Conservation (phyloP, 495 filamentous ascomycete species). For the Tuber indicum region DNA sequence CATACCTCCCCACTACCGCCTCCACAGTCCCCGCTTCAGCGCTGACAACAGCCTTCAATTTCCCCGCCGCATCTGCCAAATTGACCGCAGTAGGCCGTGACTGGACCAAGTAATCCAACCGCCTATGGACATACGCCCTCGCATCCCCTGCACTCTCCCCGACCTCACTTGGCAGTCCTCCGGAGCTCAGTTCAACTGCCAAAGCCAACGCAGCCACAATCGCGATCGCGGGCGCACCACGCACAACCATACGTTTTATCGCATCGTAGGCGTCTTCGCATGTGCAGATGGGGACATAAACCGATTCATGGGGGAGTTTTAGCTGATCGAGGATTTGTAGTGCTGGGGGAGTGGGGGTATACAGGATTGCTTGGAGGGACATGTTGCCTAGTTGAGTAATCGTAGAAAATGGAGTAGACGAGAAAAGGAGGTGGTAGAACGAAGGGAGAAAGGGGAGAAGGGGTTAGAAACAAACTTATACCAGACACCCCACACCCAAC, state of each 20-base stretch:
- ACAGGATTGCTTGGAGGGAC: constrained; percentile 78
- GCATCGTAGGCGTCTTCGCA: constrained; percentile 82
- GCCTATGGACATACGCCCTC: constrained; percentile 59
- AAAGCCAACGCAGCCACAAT: constrained; percentile 88
- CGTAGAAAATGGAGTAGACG: background rate
- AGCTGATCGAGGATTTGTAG: constrained; percentile 87
- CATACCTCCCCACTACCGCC: constrained; percentile 53
- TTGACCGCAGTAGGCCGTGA: constrained; percentile 94
- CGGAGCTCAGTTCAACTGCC: constrained; percentile 58
- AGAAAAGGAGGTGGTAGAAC: background rate
- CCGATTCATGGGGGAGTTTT: constrained; percentile 74
- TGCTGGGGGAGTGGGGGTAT: constrained; percentile 59
- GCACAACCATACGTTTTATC: constrained; percentile 88
- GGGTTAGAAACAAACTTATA: background rate
- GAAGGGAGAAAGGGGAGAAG: background rate
- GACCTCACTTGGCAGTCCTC: background rate
- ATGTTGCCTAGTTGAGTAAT: constrained; percentile 11
- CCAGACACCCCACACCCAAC: background rate
- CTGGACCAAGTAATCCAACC: constrained; percentile 72
- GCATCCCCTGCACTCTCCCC: constrained; percentile 52
- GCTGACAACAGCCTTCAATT: constrained; percentile 58
- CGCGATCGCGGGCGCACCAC: constrained; percentile 91
- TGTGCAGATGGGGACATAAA: constrained; percentile 67
- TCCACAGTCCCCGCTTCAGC: constrained; percentile 38
- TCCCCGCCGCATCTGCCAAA: constrained; percentile 76